Conservation (phyloP, 2,329 filamentous ascomycete genomes). For the Colletotrichum sojae region DNA sequence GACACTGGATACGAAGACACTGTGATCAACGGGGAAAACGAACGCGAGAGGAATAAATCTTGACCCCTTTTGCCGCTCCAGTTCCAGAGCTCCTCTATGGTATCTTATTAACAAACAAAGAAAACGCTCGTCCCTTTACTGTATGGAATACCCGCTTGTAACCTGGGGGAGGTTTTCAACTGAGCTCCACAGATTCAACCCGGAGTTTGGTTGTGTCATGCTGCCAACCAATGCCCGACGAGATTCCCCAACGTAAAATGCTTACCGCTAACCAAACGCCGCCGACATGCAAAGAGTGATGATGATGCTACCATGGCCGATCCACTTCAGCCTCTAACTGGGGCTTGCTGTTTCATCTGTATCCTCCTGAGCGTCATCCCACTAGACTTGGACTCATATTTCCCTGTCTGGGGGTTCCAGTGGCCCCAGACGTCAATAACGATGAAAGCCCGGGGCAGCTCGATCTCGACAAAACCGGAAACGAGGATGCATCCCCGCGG, state of each 20-base stretch:
- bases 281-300: constrained; percentile 26
- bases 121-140: constrained; percentile 32
- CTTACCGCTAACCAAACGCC: constrained; percentile 36
- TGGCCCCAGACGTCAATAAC: constrained; percentile 66
- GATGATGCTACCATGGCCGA: neutral
- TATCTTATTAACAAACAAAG: constrained; percentile 31
- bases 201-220: constrained; percentile 7
- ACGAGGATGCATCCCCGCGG: constrained; percentile 67
- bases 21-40: neutral
- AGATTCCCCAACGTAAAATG: constrained; percentile 20
- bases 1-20: neutral
- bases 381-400: constrained; percentile 50
- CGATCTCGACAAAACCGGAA: constrained; percentile 68
- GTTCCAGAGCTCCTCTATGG: constrained; percentile 32
- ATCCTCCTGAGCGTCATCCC: constrained; percentile 37
- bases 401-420: constrained; percentile 69
- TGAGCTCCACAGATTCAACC: constrained; percentile 1
- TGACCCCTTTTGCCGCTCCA: neutral
- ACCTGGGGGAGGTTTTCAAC: neutral
- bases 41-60: neutral
- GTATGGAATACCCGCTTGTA: constrained; percentile 20
- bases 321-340: constrained; percentile 13
- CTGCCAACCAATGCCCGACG: constrained; percentile 24
- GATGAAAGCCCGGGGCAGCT: constrained; percentile 61
- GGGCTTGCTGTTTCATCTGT: constrained; percentile 42